Evolutionary conservation across 306 rosid species (phyloP), one percentile per base, ranked within the genome.

Genomic region (Prunus mongolica): DNA sequence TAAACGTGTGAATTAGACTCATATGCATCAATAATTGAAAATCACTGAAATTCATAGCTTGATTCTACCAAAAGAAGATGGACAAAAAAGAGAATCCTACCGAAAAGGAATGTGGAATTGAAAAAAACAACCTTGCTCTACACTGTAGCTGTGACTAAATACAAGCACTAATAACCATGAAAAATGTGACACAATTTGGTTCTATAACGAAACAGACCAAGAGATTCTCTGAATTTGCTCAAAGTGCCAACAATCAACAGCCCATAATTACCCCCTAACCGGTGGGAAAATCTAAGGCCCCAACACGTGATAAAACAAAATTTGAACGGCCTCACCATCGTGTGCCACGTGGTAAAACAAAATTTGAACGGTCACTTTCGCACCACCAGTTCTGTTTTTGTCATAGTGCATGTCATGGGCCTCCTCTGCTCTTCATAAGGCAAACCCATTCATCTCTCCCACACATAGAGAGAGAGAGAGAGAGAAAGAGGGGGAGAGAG

Each of bases 261-360:
- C 73, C 61, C 77, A 28, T 2, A 19, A 20, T 51, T 8, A 11
- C 69, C 15, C 47, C 63, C 38, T 1, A n/a, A 10, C 2, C 5
- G 77, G 82, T 69, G 83, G 58, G 82, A 50, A 65, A 79, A 32
- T 51, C 67, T 2, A 67, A 84, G 82, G 73, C 76, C 47, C 58
- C 71, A 85, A 83, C 92, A 79, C 28, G 69, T 80, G 81, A 84
- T 75, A 88, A 84, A 79, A 86, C 89, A 87, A 89, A 88, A 89
- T 24, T 22, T 2, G 19, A 82, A 72, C 88, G 70, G 92, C 85
- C 71, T 41, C 78, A 28, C 56, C 55, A 3, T 6, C 12, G 2
- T 0, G 0, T 0, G 80, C 78, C 98, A 93, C 90, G 93, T 87
- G 84, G 93, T 76, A 88, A 84, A 79, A 86, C 89, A 87, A 89